phyloP scores from a whole-genome alignment of 805 yeast species.

The Sugiyamaella marilandica region DNA sequence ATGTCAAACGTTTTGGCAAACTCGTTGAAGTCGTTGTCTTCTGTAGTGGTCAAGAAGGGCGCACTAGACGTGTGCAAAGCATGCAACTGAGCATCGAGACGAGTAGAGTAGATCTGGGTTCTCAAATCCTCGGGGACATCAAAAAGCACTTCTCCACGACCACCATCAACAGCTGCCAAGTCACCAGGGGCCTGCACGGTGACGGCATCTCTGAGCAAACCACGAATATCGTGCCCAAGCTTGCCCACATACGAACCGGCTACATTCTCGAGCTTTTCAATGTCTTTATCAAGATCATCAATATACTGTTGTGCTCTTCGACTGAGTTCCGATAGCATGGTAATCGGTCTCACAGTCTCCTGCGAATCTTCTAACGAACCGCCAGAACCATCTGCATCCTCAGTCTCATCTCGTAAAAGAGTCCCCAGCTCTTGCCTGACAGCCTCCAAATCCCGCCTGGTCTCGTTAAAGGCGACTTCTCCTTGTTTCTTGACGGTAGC shows the following conservation, averaged over 20 bases:
- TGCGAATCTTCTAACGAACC: conserved; percentile 10
- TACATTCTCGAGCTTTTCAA: conserved; percentile 66
- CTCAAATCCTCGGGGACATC: conserved; percentile 38
- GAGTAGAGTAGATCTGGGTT: conserved; percentile 40
- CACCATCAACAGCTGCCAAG: conserved; percentile 25
- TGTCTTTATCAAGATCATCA: conserved; percentile 66
- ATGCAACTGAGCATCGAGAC: conserved; percentile 61
- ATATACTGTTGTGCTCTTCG: conserved; percentile 55
- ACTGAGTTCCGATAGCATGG: conserved; percentile 31
- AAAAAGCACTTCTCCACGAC: conserved; percentile 39
- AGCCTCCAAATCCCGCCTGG: conserved; percentile 27
- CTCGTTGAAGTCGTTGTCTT: conserved; percentile 34
- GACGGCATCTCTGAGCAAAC: conserved; percentile 42
- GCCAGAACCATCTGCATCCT: background rate
- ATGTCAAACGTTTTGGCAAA: conserved; percentile 39
- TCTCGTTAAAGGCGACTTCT: conserved; percentile 24
- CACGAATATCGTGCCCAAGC: conserved; percentile 44
- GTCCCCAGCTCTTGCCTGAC: conserved; percentile 9
- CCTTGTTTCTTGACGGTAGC: conserved; percentile 28
- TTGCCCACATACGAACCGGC: conserved; percentile 59
- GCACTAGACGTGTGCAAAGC: conserved; percentile 48
- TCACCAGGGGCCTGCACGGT: conserved; percentile 26
- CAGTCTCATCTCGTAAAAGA: background rate
- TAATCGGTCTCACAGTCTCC: conserved; percentile 12
- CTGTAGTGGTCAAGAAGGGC: conserved; percentile 37